Evolutionary conservation across 2,329 filamentous ascomycete species (phyloP), one percentile per base, ranked within the genome.

Genomic region (Fusarium pseudograminearum): DNA sequence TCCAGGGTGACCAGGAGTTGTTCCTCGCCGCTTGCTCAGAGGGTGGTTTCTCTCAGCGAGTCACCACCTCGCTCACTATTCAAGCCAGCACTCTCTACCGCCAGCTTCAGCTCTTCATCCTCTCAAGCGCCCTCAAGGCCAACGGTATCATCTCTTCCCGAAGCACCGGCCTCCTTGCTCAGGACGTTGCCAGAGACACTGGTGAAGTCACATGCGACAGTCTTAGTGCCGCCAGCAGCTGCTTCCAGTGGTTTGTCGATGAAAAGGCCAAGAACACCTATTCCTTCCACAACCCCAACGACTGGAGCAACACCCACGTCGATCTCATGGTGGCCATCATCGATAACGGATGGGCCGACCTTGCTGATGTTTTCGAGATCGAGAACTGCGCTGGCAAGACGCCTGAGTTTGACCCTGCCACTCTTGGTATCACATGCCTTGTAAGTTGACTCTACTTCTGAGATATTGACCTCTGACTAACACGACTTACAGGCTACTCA

Each of bases 231-330:
- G 61, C 40, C 3, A 38, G 54, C 8, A 65, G 47, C 62, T 65
- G 62, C n/a, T 53, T 60, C 36, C 62, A 65, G 3, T 65, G 61
- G 62, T 65, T 38, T 36, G 47, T 65, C 7, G 62, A 65, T 4
- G 41, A 26, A 0, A 41, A 51, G 5, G 53, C 42, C 5, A 55
- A 55, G 41, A 60, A 65, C 26, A 65, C 62, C 2, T 65, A 65
- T 16, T 36, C 62, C 5, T 42, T 65, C 7, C 62, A 65, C 16
- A 65, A 65, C 26, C 62, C 62, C 0, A 60, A 65, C 0, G 62
- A 65, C 18, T 65, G 62, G 62, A 3, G 16, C 18, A 65, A 65
- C 54, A 53, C 31, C 6, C 62, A 65, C 1, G 36, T 65, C 10
- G 62, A 65, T 7, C 41, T 65, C 14, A 65, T 36, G 1, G 22